phyloP scores from a whole-genome alignment of 169 alveolate species.

The Plasmodium inui region DNA sequence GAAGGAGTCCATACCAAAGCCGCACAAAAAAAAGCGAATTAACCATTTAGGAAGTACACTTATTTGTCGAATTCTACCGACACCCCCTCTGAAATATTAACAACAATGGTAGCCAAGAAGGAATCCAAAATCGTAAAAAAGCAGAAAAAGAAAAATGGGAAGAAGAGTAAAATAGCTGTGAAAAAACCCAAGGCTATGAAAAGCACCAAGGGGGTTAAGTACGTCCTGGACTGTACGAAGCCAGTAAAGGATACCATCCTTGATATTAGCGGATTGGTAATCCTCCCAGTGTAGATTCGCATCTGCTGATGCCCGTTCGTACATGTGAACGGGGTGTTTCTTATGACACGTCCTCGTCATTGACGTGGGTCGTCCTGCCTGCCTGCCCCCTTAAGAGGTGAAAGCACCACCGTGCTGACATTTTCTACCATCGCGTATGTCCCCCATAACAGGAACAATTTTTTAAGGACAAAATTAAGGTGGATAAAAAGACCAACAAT shows the following conservation, averaged over 20 bases:
- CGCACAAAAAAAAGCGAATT: background rate
- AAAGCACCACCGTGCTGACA: background rate
- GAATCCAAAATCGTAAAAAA: constrained; percentile 35
- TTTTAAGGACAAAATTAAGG: constrained; percentile 95
- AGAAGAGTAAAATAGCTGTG: constrained; percentile 22
- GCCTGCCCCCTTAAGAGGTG: background rate
- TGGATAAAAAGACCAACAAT: constrained; percentile 96
- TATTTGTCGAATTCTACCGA: background rate
- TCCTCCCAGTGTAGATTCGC: background rate
- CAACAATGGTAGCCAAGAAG: constrained; percentile 52
- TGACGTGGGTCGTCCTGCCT: background rate
- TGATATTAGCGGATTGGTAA: constrained; percentile 89
- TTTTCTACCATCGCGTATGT: background rate
- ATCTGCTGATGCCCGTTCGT: background rate
- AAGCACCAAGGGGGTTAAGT: constrained; percentile 76
- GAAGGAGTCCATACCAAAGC: background rate
- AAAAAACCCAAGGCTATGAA: constrained; percentile 32
- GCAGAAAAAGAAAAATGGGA: constrained; percentile 42
- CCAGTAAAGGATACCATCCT: constrained; percentile 96
- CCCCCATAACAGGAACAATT: constrained; percentile 90
- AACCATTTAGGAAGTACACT: background rate
- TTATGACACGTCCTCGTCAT: background rate
- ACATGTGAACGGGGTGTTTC: background rate
- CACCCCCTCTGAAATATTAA: background rate
- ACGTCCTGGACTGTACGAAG: constrained; percentile 90